Evolutionary conservation across 805 yeast species (phyloP), one percentile per base, ranked within the genome.

Genomic region (Vanderwaltozyma polyspora): DNA sequence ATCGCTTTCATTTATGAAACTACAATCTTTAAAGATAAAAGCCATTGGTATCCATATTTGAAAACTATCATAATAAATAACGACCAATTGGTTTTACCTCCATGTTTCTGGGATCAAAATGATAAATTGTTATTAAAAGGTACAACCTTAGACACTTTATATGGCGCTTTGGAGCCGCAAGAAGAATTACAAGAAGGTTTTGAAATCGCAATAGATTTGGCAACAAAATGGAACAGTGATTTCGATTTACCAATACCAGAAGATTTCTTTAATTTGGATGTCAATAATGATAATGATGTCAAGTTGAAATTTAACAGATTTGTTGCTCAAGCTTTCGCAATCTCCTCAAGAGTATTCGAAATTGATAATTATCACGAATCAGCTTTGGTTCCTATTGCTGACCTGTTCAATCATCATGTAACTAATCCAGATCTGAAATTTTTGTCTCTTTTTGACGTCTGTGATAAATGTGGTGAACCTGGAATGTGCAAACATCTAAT

Each of bases 311-410:
- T 71, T 36, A 44, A 53, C 7, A 52, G 53, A 13, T 82, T 83
- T 43, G 75, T 81, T 3, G 67, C 73, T 6, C 64, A 66, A 3
- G 74, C 73, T 5, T 72, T 68, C 46, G 70, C 78, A 0, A 67
- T 84, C 12, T 74, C 87, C 0, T 74, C 91, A 1, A 67, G 95
- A 40, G 86, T 87, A 1, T 87, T 89, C 53, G 76, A 75, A 27
- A 72, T 87, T 19, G 97, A 89, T 55, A 66, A 66, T 32, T 86
- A 57, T 51, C 84, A 79, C 46, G 81, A 76, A 22, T 64, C 78
- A 21, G 84, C 82, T 0, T 60, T 89, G 32, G 94, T 87, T 17
- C 95, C 96, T 0, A 83, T 86, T 12, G 96, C 95, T 0, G 95
- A 87, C 57, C 60, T 89, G 24, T 84, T 86, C 59, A 87, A 87